phyloP scores from a whole-genome alignment of 805 yeast genomes.

The Teunomyces panamensis region DNA sequence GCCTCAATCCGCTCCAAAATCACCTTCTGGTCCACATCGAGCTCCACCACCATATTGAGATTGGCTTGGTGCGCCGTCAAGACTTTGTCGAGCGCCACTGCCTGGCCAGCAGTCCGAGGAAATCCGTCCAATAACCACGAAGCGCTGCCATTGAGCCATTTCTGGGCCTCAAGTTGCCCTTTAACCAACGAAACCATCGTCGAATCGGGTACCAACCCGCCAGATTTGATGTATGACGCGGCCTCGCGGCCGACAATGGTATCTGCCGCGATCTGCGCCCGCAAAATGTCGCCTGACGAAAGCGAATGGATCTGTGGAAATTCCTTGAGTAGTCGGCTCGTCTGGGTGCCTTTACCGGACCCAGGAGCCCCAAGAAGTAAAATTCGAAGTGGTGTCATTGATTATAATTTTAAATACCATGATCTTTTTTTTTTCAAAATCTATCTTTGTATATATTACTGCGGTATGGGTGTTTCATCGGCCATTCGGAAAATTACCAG shows the following conservation, averaged over 20 bases:
- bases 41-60: slow-evolving; percentile 77
- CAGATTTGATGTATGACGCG: slow-evolving; percentile 52
- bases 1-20: slow-evolving; percentile 80
- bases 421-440: not conserved
- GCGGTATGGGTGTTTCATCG: not conserved
- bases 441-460: not conserved
- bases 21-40: slow-evolving; percentile 82
- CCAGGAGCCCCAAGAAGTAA: slow-evolving; percentile 93
- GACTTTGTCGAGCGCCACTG: slow-evolving; percentile 50
- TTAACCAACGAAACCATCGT: slow-evolving; percentile 61
- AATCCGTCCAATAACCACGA: slow-evolving; percentile 89
- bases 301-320: slow-evolving; percentile 56
- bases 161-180: slow-evolving; percentile 39
- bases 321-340: slow-evolving; percentile 56
- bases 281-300: slow-evolving; percentile 81
- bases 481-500: too few relatives aligned
- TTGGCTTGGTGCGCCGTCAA: slow-evolving; percentile 37
- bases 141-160: slow-evolving; percentile 43
- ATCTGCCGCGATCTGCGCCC: slow-evolving; percentile 58
- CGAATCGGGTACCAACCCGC: slow-evolving; percentile 71
- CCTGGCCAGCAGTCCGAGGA: slow-evolving; percentile 80
- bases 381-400: slow-evolving; percentile 51
- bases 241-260: slow-evolving; percentile 60
- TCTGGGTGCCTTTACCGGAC: slow-evolving; percentile 90
- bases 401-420: not conserved